Percentiles rank a stretch among this genome's conserved stretches.
Conservation (phyloP, 78 protist genomes). For the Dictyostelium citrinum region DNA sequence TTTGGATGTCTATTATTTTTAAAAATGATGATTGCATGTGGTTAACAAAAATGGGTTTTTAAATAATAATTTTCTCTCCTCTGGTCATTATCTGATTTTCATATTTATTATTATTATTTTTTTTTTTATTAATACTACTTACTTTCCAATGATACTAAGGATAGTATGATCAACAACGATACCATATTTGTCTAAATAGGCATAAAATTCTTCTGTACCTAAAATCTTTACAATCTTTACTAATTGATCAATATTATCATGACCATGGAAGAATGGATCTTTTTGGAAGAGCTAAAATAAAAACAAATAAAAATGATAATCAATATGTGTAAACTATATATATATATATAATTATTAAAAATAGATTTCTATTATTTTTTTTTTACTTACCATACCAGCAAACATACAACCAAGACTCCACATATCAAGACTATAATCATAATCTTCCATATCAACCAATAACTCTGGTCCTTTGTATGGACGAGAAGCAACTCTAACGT, state of each 20-base stretch:
- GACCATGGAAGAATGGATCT: conserved; percentile 99
- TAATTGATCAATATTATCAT: conserved; percentile 99
- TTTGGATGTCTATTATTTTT: conserved; percentile 70
- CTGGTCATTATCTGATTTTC: background rate
- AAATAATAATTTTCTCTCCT: background rate
- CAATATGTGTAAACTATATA: too few species aligned
- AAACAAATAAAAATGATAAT: conserved; percentile 33
- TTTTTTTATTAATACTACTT: too few species aligned
- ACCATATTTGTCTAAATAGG: conserved; percentile 94
- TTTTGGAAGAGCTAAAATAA: conserved; percentile 87
- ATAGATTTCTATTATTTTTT: too few species aligned
- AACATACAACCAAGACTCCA: conserved; percentile 99
- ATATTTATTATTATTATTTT: too few species aligned
- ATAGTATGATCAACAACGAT: conserved; percentile 89
- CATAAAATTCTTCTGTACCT: conserved; percentile 96
- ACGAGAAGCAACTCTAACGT: conserved; percentile 99
- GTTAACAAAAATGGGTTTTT: background rate
- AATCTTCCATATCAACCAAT: conserved; percentile 94
- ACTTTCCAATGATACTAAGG: conserved; percentile 87
- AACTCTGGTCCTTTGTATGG: conserved; percentile 99
- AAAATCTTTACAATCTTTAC: conserved; percentile 98
- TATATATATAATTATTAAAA: too few species aligned
- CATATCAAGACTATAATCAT: conserved; percentile 98
- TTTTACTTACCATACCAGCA: conserved; percentile 93
- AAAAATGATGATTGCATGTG: background rate